A percentile compares a stretch with the other conserved stretches of the same genome.
Conservation (phyloP, 2,329 filamentous ascomycete genomes). For the Microcera coccophila region DNA sequence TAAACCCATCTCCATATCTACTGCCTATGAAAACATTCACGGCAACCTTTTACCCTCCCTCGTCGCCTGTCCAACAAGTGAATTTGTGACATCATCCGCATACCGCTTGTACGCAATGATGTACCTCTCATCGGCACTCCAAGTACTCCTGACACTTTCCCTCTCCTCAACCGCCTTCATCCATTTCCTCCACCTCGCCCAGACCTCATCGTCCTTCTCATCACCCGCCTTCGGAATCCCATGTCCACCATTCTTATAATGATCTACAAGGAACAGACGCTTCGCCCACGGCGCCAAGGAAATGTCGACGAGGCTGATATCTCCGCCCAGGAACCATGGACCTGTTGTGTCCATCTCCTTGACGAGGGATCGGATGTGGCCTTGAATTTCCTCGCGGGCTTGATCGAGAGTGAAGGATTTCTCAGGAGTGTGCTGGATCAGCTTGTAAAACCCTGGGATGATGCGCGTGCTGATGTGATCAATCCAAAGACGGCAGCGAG, state of each 20-base stretch:
- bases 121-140: slow-evolving; percentile 65
- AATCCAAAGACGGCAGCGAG: slow-evolving; percentile 66
- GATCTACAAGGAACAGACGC: slow-evolving; percentile 68
- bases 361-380: slow-evolving; percentile 56
- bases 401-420: slow-evolving; percentile 49
- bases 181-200: slow-evolving; percentile 65
- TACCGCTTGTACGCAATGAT: slow-evolving; percentile 65
- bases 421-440: slow-evolving; percentile 52
- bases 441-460: slow-evolving; percentile 64
- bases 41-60: slow-evolving; percentile 61
- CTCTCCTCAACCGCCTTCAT: slow-evolving; percentile 54
- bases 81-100: slow-evolving; percentile 61
- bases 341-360: slow-evolving; percentile 53
- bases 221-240: slow-evolving; percentile 49
- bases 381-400: slow-evolving; percentile 55
- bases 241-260: slow-evolving; percentile 61
- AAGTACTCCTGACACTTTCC: slow-evolving; percentile 62
- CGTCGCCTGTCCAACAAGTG: slow-evolving; percentile 58
- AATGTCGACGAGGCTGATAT: slow-evolving; percentile 66
- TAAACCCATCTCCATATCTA: no score
- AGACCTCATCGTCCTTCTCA: slow-evolving; percentile 54
- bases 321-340: slow-evolving; percentile 64
- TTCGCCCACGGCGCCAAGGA: slow-evolving; percentile 70
- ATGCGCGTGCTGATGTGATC: slow-evolving; percentile 66
- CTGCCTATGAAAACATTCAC: background rate